phyloP scores from a whole-genome alignment of 1,284 basidiomycete species.

The Ustilago trichophora region DNA sequence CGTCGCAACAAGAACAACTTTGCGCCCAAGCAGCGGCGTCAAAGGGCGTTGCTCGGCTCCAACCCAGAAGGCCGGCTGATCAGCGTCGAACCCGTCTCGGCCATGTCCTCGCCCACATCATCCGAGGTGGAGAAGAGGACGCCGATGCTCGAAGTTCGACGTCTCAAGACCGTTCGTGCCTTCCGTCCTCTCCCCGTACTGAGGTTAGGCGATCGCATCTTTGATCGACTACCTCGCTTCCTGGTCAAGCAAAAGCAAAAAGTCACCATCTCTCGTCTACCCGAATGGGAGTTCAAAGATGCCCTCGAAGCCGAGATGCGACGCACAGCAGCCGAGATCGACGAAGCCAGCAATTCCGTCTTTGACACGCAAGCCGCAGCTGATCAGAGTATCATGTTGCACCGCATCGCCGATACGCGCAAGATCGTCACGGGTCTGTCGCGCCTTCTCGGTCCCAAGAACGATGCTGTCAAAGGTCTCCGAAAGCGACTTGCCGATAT shows the following conservation, averaged over 20 bases:
- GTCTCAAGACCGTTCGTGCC: slow-evolving; percentile 39
- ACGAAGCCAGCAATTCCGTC: slow-evolving; percentile 42
- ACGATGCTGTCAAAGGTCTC: slow-evolving; percentile 82
- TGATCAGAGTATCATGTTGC: slow-evolving; percentile 69
- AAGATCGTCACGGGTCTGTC: slow-evolving; percentile 83
- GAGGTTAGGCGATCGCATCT: slow-evolving; percentile 5
- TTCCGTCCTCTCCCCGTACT: slow-evolving; percentile 23
- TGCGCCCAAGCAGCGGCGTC: slow-evolving; percentile 47
- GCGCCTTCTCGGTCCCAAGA: slow-evolving; percentile 81
- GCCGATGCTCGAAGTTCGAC: slow-evolving; percentile 44
- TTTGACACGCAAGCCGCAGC: slow-evolving; percentile 55
- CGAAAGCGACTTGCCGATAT: slow-evolving; percentile 74
- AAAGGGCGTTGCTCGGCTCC: slow-evolving; percentile 32
- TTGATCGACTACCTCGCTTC: slow-evolving; percentile 20
- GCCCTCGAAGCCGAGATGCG: slow-evolving; percentile 45
- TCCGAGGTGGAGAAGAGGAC: slow-evolving; percentile 35
- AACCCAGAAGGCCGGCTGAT: slow-evolving; percentile 43
- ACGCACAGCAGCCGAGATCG: slow-evolving; percentile 47
- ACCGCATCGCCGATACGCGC: slow-evolving; percentile 82
- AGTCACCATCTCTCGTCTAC: slow-evolving; percentile 40
- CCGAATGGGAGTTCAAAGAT: slow-evolving; percentile 47
- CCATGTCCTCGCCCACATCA: slow-evolving; percentile 3
- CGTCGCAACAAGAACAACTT: slow-evolving; percentile 35
- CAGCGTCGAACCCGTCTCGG: slow-evolving; percentile 40
- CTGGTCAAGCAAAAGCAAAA: slow-evolving; percentile 45